Percentiles rank a stretch among this genome's conserved stretches.
Conservation (phyloP, 805 yeast genomes). For the Candida railenensis region DNA sequence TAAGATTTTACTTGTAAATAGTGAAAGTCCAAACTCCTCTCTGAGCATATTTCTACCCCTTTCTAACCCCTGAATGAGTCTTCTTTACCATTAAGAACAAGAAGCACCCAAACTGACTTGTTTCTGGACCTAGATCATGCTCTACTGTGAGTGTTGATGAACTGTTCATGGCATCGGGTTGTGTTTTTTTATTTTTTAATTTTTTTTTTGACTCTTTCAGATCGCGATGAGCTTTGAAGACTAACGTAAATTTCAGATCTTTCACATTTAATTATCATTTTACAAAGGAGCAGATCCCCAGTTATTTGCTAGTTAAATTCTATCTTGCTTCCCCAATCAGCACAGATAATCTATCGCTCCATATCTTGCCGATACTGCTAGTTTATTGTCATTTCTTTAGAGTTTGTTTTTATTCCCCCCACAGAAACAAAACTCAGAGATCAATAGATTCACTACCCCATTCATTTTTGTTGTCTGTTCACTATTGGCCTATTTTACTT, state of each 20-base stretch:
- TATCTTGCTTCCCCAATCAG: not conserved
- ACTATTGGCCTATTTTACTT: slow-evolving; percentile 11
- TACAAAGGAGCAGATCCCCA: not conserved
- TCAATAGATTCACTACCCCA: not conserved
- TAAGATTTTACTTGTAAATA: no score
- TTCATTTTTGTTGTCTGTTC: slow-evolving; percentile 1
- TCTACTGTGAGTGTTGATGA: no score
- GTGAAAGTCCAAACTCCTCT: not conserved
- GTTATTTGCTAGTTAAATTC: not conserved
- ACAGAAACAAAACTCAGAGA: not conserved
- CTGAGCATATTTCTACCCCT: not conserved
- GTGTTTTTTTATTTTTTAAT: no score
- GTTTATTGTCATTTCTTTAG: not conserved
- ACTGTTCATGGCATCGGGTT: no score
- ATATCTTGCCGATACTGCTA: not conserved
- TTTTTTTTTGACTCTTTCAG: no score
- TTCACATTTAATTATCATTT: not conserved
- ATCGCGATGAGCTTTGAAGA: slow-evolving; percentile 4
- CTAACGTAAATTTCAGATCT: slow-evolving; percentile 1
- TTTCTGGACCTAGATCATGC: no score
- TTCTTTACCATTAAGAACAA: no score
- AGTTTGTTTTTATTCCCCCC: not conserved
- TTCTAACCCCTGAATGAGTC: no score
- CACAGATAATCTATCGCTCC: not conserved
- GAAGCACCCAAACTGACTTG: no score